These are phyloP conservation scores for Leishmania gerbilli DNA, from an alignment of 208 protist genomes.

Conservation along the genomic window DNA sequence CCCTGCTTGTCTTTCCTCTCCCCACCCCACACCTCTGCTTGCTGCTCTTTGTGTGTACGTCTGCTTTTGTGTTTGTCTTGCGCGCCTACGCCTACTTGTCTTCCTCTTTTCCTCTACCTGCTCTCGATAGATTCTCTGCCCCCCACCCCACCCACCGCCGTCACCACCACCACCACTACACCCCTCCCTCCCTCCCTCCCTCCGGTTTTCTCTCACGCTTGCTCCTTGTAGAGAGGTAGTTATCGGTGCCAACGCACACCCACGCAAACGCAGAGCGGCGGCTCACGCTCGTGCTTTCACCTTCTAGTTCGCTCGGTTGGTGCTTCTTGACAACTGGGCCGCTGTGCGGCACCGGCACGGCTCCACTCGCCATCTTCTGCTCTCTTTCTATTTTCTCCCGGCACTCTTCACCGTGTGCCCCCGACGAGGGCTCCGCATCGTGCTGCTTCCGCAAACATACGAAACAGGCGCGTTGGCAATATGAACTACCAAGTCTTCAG, in stretches of 20 bases:
- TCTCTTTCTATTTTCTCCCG: neutral
- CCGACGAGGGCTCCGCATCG: neutral
- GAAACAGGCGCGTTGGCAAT: neutral
- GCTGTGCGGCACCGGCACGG: neutral
- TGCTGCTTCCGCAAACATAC: neutral
- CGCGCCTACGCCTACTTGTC: neutral
- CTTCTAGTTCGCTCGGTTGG: neutral
- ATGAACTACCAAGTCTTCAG: slow-evolving; percentile 53
- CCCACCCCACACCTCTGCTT: neutral
- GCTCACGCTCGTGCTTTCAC: neutral
- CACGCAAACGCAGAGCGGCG: neutral
- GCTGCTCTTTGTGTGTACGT: neutral
- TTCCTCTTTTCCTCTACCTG: neutral
- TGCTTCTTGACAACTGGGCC: neutral
- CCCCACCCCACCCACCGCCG: too few relatives aligned
- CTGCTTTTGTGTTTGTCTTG: neutral
- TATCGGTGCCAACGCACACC: neutral
- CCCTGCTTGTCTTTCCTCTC: neutral
- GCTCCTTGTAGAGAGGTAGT: too few relatives aligned
- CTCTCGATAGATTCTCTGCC: neutral
- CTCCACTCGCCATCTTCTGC: neutral
- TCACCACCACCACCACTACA: neutral
- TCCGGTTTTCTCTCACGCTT: neutral
- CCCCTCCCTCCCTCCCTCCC: neutral
- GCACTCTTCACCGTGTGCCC: neutral